These are phyloP conservation scores for Orbilia blumenaviensis DNA, from an alignment of 2,329 filamentous ascomycete genomes.

Conservation along the genomic window DNA sequence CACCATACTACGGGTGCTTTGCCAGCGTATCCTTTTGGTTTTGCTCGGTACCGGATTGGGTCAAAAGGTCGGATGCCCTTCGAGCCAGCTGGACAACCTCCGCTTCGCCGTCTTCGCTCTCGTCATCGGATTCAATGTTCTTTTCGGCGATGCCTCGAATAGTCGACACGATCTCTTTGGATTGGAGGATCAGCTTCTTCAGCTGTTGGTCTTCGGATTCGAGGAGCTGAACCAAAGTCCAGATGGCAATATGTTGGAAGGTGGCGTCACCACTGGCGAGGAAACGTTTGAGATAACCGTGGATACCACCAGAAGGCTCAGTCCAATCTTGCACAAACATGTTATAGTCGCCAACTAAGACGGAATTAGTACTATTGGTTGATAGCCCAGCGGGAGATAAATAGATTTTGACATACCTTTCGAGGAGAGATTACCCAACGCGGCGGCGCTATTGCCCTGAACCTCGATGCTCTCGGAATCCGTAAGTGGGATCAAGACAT, in stretches of 20 bases:
- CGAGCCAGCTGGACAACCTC: constrained; percentile 71
- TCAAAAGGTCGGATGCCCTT: constrained; percentile 85
- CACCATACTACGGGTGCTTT: constrained; percentile 51
- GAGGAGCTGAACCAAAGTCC: constrained; percentile 93
- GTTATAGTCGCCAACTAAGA: constrained; percentile 88
- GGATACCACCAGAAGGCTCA: constrained; percentile 90
- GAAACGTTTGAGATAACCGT: constrained; percentile 93
- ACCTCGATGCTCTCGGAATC: constrained; percentile 97
- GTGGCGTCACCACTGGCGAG: constrained; percentile 93
- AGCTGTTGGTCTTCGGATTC: constrained; percentile 92
- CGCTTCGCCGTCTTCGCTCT: constrained; percentile 59
- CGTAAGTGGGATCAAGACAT: constrained; percentile 92
- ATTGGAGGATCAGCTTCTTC: constrained; percentile 87
- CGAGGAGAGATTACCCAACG: constrained; percentile 92
- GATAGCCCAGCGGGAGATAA: not conserved
- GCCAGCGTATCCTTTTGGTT: constrained; percentile 74
- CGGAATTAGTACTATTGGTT: constrained; percentile 52
- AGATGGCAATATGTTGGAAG: constrained; percentile 99
- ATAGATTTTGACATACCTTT: constrained; percentile 73
- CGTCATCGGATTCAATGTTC: constrained; percentile 85
- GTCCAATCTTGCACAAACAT: constrained; percentile 96
- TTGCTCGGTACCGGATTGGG: constrained; percentile 76
- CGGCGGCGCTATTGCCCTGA: constrained; percentile 96
- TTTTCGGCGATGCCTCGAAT: constrained; percentile 91
- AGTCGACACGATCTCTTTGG: constrained; percentile 89